Evolutionary conservation across 345 rosid genomes (phyloP), one percentile per base, ranked within the genome.

Genomic region (Kandelia obovata): DNA sequence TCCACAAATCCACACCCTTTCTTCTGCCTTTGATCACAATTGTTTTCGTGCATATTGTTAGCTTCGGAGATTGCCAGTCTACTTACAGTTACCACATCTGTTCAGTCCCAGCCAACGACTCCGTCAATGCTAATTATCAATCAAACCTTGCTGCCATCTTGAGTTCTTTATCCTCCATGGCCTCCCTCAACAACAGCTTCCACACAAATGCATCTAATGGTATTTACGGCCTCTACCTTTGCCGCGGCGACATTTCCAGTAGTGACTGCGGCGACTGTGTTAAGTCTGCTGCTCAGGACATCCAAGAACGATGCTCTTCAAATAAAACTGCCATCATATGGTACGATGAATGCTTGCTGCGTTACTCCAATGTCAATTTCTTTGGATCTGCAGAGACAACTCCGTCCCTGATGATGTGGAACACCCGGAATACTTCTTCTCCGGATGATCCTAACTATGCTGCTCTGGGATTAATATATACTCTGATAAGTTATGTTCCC

Each of bases 311-410:
- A 0, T 81, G 82, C 52, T 9, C 61, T 3, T 23, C 47, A 32
- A 27, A 59, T 1, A 62, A 20, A 19, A 30, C 68, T 13, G 77
- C 78, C 35, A 53, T 69, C 62, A 27, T 81, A 1, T 78, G 80
- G 84, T 78, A 78, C 7, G 84, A 81, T n/a, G 9, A 69, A 64
- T 81, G 84, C 78, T 53, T 63, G 73, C 5, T 81, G 27, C 77
- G 82, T n/a, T 81, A 78, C 70, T 75, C 82, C 4, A 26, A 73
- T 25, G 25, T 30, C 15, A 51, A 65, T n/a, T 71, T 74, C 74
- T 65, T 75, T 26, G 58, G 72, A 3, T 7, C 7, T 15, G 49
- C 43, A 15, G 13, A 55, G 30, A 51, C 16, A 0, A 0, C 0
- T 1, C 69, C 71, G 2, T 1, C 0, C 5, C 0, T 31, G 37